Evolutionary conservation across 2,329 filamentous ascomycete genomes (phyloP).

Genomic region (Ceratocystis cubensis): DNA sequence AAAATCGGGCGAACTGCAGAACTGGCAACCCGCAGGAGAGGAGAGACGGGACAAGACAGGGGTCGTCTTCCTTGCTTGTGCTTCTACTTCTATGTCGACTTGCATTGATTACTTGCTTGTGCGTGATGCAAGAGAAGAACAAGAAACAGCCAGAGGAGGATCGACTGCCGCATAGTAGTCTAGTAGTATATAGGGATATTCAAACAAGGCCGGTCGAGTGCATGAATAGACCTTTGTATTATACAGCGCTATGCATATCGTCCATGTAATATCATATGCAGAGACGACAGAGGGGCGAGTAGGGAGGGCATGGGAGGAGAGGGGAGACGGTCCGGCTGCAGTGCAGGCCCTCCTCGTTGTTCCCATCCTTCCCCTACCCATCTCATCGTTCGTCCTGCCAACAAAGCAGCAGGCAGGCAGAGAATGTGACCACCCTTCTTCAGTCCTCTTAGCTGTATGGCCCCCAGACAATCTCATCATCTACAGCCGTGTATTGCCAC

Average conservation of each 20-base stretch:
- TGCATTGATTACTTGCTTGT: conserved; percentile 10
- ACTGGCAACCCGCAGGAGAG: too few relatives aligned
- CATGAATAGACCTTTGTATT: not conserved
- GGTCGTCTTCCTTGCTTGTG: not conserved
- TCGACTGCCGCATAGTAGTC: not conserved
- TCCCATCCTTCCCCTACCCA: too few relatives aligned
- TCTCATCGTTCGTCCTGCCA: too few relatives aligned
- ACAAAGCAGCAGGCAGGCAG: not conserved
- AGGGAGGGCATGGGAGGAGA: too few relatives aligned
- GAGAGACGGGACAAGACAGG: too few relatives aligned
- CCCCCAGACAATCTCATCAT: not conserved
- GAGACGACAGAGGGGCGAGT: not conserved
- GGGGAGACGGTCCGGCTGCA: too few relatives aligned
- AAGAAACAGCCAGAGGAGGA: not conserved
- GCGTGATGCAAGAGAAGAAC: conserved; percentile 7
- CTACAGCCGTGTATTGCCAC: not conserved
- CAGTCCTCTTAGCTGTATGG: not conserved
- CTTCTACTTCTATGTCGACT: not conserved
- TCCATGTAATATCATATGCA: not conserved
- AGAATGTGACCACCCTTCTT: not conserved
- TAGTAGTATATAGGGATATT: not conserved
- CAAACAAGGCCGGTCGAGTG: not conserved
- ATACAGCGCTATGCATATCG: not conserved
- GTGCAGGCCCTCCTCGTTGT: too few relatives aligned
- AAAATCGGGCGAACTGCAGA: not conserved